Percentiles rank a stretch among this genome's conserved stretches.
Conservation (phyloP, 352 stramenopile species). For the Phytophthora europaea region DNA sequence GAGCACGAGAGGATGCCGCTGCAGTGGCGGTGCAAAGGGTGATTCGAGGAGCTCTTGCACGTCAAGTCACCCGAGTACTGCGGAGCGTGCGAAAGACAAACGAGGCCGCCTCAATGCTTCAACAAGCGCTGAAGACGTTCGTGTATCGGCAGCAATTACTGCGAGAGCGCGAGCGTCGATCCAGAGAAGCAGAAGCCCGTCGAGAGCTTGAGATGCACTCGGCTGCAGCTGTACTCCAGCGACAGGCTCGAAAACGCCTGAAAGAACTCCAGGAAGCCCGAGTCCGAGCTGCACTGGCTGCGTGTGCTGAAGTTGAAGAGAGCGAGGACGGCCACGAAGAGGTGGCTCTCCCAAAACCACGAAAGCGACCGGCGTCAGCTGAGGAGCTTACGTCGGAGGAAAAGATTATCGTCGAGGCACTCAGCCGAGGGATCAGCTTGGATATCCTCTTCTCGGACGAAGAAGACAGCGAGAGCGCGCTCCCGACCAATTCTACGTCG, state of each 20-base stretch:
- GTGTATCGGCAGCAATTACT: constrained; percentile 31
- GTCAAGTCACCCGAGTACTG: constrained; percentile 18
- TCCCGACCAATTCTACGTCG: constrained; percentile 19
- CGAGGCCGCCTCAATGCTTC: constrained; percentile 42
- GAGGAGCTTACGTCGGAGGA: constrained; percentile 17
- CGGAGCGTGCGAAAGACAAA: constrained; percentile 29
- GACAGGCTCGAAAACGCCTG: constrained; percentile 46
- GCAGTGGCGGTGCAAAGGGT: constrained; percentile 55
- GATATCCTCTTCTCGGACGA: constrained; percentile 71
- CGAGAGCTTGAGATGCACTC: constrained; percentile 45
- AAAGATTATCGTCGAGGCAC: constrained; percentile 21
- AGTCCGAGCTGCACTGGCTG: constrained; percentile 18
- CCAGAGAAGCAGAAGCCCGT: constrained; percentile 35
- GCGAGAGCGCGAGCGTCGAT: constrained; percentile 30
- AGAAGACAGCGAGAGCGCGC: constrained; percentile 28
- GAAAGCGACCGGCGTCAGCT: background rate
- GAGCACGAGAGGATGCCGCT: constrained; percentile 45
- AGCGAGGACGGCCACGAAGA: constrained; percentile 19
- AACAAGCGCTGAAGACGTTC: constrained; percentile 48
- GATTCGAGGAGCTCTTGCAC: constrained; percentile 47
- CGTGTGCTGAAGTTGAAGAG: constrained; percentile 35
- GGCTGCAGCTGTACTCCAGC: constrained; percentile 59
- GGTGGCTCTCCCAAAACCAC: background rate
- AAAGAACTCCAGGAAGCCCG: constrained; percentile 30
- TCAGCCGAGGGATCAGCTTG: constrained; percentile 56